Conservation (phyloP, 2,329 filamentous ascomycete species). For the Paecilomyces dactylethromorphus region DNA sequence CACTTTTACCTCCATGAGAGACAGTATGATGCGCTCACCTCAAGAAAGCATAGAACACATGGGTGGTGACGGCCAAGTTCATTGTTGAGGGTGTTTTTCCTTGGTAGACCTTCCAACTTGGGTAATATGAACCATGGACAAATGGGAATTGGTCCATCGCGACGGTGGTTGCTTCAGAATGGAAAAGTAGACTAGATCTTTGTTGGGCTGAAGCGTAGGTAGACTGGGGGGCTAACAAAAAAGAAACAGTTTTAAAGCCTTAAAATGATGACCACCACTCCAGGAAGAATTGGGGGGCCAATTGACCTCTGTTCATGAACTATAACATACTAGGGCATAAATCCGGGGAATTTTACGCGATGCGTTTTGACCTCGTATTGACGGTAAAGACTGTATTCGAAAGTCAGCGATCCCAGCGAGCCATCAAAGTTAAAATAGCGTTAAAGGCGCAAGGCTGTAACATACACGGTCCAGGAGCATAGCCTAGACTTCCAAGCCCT, state of each 20-base stretch:
- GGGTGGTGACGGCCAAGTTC: not conserved
- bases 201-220: not conserved
- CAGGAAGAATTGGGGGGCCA: not conserved
- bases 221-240: not conserved
- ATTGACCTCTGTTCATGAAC: not conserved
- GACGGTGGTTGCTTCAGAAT: not conserved
- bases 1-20: not conserved
- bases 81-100: not conserved
- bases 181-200: not conserved
- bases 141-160: not conserved
- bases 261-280: not conserved
- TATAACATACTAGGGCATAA: not conserved
- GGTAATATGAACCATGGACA: not conserved
- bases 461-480: not conserved
- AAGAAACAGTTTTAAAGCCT: not conserved
- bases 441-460: not conserved
- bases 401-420: not conserved
- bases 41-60: not conserved
- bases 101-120: not conserved
- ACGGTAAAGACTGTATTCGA: not conserved
- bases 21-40: not conserved
- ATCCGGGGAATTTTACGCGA: not conserved
- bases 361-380: not conserved
- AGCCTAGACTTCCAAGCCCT: not conserved
- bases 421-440: not conserved